phyloP scores from a whole-genome alignment of 2,329 filamentous ascomycete genomes.

The Ophiostoma ulmi region DNA sequence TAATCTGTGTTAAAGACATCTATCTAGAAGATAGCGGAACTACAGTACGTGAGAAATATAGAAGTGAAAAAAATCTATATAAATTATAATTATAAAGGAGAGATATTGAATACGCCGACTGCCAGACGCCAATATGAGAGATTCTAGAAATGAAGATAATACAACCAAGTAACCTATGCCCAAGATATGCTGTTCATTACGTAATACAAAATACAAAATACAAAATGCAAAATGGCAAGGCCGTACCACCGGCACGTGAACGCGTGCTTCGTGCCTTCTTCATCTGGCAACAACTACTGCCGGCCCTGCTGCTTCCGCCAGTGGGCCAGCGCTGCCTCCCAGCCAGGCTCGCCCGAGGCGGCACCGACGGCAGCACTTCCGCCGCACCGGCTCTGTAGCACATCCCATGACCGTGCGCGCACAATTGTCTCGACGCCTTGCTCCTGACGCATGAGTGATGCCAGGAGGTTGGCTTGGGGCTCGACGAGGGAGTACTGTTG shows the following conservation, averaged over 20 bases:
- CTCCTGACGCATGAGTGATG: constrained; percentile 68
- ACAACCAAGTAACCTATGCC: neutral
- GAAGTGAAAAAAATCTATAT: neutral
- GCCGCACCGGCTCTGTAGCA: constrained; percentile 70
- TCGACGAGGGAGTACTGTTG: constrained; percentile 75
- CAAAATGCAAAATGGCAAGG: neutral
- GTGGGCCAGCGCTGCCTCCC: constrained; percentile 59
- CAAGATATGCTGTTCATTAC: neutral
- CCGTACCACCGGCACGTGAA: neutral
- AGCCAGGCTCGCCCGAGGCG: constrained; percentile 48
- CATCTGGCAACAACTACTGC: neutral
- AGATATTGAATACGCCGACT: neutral
- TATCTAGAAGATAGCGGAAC: too few relatives aligned
- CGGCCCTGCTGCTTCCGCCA: constrained; percentile 43
- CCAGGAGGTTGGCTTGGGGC: constrained; percentile 73
- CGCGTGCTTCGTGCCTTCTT: neutral
- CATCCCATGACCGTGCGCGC: constrained; percentile 71
- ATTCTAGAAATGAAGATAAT: neutral
- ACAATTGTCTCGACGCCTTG: constrained; percentile 73
- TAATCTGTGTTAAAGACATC: constrained; percentile 6
- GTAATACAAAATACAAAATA: constrained; percentile 6
- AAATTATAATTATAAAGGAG: neutral
- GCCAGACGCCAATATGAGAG: neutral
- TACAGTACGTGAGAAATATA: neutral
- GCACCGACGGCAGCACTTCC: constrained; percentile 32